Conservation (phyloP, 2,329 filamentous ascomycete species). For the Berkeleyomyces rouxiae region DNA sequence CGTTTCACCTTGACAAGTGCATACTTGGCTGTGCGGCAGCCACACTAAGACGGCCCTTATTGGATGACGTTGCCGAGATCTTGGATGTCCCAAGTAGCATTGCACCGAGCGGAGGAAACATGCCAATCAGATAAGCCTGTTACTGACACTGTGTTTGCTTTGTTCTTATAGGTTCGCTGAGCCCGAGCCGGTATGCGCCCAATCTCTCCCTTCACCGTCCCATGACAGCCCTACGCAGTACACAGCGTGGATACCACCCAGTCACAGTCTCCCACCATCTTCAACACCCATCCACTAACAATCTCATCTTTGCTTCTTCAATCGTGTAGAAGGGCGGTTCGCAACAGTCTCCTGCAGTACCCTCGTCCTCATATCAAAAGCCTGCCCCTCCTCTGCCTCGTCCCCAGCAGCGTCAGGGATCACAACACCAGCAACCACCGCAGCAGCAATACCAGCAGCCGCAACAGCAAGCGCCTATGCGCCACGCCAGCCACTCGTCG, state of each 20-base stretch:
- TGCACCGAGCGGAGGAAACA: background rate
- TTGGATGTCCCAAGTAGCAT: background rate
- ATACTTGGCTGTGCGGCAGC: background rate
- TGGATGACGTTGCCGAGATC: background rate
- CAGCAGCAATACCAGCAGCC: conserved; percentile 3
- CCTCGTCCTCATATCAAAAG: conserved; percentile 13
- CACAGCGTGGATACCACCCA: background rate
- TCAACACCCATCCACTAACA: background rate
- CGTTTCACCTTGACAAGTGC: background rate
- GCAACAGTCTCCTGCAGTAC: conserved; percentile 11
- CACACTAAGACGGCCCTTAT: background rate
- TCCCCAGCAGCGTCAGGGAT: conserved; percentile 20
- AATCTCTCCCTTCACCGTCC: background rate
- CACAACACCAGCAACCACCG: conserved; percentile 18
- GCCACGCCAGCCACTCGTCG: conserved; percentile 16
- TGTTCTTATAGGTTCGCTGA: conserved; percentile 46
- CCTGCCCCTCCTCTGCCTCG: conserved; percentile 24
- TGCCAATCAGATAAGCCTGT: background rate
- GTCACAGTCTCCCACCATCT: background rate
- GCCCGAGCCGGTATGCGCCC: conserved; percentile 44
- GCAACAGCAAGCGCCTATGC: conserved; percentile 5
- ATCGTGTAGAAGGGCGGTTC: conserved; percentile 15
- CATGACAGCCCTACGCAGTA: background rate
- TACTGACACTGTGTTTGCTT: conserved; percentile 7
- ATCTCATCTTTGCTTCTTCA: background rate